Evolutionary conservation across 1,284 basidiomycete species (phyloP).

Genomic region (Trichosporon sp.): DNA sequence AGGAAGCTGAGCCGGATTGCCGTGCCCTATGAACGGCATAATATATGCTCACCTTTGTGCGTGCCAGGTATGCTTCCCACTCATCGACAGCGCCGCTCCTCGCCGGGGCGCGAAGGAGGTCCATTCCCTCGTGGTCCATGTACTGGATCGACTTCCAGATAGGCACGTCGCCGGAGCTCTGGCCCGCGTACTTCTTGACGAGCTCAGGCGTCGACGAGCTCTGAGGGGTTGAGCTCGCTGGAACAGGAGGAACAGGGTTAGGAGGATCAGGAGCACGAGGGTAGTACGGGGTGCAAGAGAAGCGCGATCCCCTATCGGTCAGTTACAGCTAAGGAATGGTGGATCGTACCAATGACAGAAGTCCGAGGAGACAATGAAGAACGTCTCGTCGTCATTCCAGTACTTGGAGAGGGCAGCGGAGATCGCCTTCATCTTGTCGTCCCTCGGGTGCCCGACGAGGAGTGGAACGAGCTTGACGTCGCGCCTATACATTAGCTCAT

Average conservation of each 20-base stretch:
- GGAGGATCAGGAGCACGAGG: constrained; percentile 57
- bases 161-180: constrained; percentile 68
- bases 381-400: constrained; percentile 67
- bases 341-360: constrained; percentile 88
- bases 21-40: no score
- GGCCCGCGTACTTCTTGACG: constrained; percentile 26
- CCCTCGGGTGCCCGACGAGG: constrained; percentile 76
- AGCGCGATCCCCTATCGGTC: constrained; percentile 71
- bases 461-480: constrained; percentile 82
- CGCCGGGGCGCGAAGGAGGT: constrained; percentile 34
- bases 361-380: constrained; percentile 90
- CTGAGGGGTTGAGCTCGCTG: background rate
- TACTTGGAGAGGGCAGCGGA: constrained; percentile 75
- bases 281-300: constrained; percentile 87
- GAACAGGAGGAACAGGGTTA: constrained; percentile 52
- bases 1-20: background rate
- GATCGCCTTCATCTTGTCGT: constrained; percentile 59
- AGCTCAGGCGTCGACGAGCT: constrained; percentile 34
- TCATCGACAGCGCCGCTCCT: constrained; percentile 56
- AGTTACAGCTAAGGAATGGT: background rate
- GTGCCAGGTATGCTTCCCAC: constrained; percentile 70
- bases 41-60: constrained; percentile 57
- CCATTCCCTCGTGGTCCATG: constrained; percentile 47
- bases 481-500: constrained; percentile 39
- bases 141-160: constrained; percentile 56